Percentiles rank a stretch among this genome's conserved stretches.
Conservation (phyloP, 306 rosid species). For the Lathyrus tuberosus region DNA sequence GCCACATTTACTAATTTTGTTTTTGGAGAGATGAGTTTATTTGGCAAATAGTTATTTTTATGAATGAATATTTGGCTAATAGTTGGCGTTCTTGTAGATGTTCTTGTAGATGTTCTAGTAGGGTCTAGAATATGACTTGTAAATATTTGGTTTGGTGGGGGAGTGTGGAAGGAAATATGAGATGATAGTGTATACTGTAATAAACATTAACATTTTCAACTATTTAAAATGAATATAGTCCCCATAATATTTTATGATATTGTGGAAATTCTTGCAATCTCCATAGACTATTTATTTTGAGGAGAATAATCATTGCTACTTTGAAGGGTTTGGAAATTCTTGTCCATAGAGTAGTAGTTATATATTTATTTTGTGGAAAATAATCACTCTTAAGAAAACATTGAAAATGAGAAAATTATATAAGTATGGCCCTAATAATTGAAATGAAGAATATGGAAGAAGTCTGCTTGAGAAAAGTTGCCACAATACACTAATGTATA, state of each 20-base stretch:
- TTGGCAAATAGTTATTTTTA: neutral
- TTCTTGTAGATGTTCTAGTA: constrained; percentile 7
- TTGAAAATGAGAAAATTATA: too few relatives aligned
- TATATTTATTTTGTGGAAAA: too few relatives aligned
- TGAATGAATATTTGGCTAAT: too few relatives aligned
- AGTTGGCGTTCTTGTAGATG: neutral
- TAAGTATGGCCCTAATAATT: too few relatives aligned
- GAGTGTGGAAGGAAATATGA: neutral
- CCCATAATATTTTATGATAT: neutral
- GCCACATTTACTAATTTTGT: neutral
- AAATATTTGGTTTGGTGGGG: neutral
- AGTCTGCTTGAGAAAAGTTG: too few relatives aligned
- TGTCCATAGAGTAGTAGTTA: too few relatives aligned
- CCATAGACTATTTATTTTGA: too few relatives aligned
- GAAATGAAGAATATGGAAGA: too few relatives aligned
- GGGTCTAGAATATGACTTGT: neutral
- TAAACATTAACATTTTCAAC: neutral
- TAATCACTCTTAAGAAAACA: too few relatives aligned
- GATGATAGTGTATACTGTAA: neutral
- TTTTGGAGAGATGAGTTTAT: neutral
- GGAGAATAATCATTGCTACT: too few relatives aligned
- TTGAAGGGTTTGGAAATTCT: too few relatives aligned
- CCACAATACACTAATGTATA: too few relatives aligned
- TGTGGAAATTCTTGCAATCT: neutral
- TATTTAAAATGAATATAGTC: neutral